These are phyloP conservation scores for Dissophora ornata DNA, from an alignment of 192 early-diverging fungal species.

Conservation along the genomic window DNA sequence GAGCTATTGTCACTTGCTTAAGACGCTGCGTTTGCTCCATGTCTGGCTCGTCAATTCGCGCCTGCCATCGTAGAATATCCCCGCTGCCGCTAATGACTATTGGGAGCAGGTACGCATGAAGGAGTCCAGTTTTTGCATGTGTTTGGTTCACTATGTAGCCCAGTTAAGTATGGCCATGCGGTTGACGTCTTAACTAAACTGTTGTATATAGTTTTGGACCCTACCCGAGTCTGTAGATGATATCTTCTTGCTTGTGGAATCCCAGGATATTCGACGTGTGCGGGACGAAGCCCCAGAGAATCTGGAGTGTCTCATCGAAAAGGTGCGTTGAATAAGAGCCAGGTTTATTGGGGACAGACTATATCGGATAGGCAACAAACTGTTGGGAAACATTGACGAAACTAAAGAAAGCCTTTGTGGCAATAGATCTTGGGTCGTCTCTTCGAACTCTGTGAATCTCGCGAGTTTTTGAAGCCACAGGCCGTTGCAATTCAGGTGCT, in stretches of 20 bases:
- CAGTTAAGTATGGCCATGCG: no score
- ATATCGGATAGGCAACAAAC: no score
- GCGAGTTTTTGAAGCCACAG: slow-evolving; percentile 63
- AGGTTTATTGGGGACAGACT: not conserved
- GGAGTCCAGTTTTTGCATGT: no score
- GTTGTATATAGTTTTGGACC: slow-evolving; percentile 71
- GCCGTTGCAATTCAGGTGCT: slow-evolving; percentile 71
- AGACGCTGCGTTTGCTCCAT: no score
- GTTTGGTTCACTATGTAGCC: not conserved
- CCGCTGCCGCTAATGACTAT: slow-evolving; percentile 49
- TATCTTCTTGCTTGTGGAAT: slow-evolving; percentile 85
- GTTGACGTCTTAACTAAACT: no score
- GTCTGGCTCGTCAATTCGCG: not conserved
- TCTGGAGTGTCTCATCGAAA: slow-evolving; percentile 78
- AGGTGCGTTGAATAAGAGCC: slow-evolving; percentile 58
- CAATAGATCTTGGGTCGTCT: slow-evolving; percentile 63
- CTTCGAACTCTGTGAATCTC: slow-evolving; percentile 59
- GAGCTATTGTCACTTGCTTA: not conserved
- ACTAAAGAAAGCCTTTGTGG: not conserved
- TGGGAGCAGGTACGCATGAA: slow-evolving; percentile 66
- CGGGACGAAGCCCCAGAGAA: slow-evolving; percentile 81
- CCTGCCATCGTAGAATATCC: slow-evolving; percentile 42
- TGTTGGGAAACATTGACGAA: no score
- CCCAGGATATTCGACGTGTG: slow-evolving; percentile 84
- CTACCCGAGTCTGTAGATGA: slow-evolving; percentile 84